These are phyloP conservation scores for Sarcodon aspratus DNA, from an alignment of 768 basidiomycete genomes.

Conservation along the genomic window DNA sequence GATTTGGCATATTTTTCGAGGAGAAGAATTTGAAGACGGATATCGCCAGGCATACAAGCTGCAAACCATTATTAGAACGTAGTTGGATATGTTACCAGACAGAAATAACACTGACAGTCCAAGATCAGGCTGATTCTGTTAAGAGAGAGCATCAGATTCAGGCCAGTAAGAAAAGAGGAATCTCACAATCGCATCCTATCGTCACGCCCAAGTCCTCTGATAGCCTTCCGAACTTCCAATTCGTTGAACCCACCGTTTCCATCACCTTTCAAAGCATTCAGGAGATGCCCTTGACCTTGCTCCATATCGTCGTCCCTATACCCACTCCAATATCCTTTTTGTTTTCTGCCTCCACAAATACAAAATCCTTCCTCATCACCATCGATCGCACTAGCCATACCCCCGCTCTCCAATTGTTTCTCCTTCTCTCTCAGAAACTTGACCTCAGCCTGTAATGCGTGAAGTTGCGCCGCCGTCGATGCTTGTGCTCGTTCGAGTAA, in stretches of 20 bases:
- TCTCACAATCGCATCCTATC: conserved; percentile 68
- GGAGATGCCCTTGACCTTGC: conserved; percentile 37
- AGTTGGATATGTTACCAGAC: conserved; percentile 3
- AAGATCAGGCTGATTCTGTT: conserved; percentile 48
- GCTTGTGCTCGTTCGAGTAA: conserved; percentile 75
- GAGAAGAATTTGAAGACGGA: conserved; percentile 71
- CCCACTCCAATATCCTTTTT: conserved; percentile 64
- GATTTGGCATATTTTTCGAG: conserved; percentile 77
- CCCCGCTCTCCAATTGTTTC: conserved; percentile 15
- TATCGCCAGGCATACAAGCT: conserved; percentile 80
- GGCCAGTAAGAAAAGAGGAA: conserved; percentile 7
- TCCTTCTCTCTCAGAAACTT: conserved; percentile 45
- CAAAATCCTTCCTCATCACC: conserved; percentile 22
- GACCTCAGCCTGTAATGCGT: conserved; percentile 77
- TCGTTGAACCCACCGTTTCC: conserved; percentile 55
- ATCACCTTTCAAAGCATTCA: conserved; percentile 34
- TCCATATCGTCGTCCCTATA: conserved; percentile 39
- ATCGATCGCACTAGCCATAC: conserved; percentile 5
- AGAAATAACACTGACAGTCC: conserved; percentile 32
- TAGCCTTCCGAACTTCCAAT: conserved; percentile 51
- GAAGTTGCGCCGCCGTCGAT: conserved; percentile 69
- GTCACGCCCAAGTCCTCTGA: conserved; percentile 51
- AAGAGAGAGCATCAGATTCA: conserved; percentile 1
- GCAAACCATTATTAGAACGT: conserved; percentile 3
- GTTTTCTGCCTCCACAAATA: conserved; percentile 49